A percentile compares a stretch with the other conserved stretches of the same genome.
phyloP scores from a whole-genome alignment of 768 basidiomycete genomes.

The Psilocybe cyanescens region DNA sequence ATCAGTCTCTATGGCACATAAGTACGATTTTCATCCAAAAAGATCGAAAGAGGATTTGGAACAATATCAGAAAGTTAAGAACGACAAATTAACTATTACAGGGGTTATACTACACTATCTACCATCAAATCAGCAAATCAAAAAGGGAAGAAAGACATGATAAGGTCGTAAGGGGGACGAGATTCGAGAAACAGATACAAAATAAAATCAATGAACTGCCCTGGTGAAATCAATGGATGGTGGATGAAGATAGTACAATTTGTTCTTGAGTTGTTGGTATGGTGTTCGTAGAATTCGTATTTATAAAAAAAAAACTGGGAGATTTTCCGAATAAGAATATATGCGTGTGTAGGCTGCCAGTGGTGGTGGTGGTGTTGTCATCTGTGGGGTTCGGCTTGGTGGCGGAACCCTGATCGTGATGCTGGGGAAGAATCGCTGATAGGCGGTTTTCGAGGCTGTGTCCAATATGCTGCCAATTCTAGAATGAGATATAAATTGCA shows the following conservation, averaged over 20 bases:
- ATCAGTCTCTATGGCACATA: constrained; percentile 2
- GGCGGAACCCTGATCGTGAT: background rate
- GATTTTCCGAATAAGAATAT: background rate
- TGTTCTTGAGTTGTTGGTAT: background rate
- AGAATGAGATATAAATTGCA: background rate
- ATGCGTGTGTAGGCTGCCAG: too few species aligned
- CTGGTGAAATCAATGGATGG: too few species aligned
- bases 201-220: background rate
- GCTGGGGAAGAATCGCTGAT: background rate
- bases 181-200: background rate
- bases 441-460: background rate
- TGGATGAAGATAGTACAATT: background rate
- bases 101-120: background rate
- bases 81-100: constrained; percentile 6
- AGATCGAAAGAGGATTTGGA: background rate
- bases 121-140: background rate
- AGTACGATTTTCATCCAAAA: background rate
- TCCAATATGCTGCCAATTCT: background rate
- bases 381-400: background rate
- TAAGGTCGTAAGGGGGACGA: constrained; percentile 1
- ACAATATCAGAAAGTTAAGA: background rate
- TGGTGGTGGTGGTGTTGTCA: background rate
- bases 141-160: background rate
- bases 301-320: background rate
- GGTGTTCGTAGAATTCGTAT: background rate